These are phyloP conservation scores for Flaveria ramosissima DNA, from an alignment of 129 eudicot genomes.

Conservation along the genomic window DNA sequence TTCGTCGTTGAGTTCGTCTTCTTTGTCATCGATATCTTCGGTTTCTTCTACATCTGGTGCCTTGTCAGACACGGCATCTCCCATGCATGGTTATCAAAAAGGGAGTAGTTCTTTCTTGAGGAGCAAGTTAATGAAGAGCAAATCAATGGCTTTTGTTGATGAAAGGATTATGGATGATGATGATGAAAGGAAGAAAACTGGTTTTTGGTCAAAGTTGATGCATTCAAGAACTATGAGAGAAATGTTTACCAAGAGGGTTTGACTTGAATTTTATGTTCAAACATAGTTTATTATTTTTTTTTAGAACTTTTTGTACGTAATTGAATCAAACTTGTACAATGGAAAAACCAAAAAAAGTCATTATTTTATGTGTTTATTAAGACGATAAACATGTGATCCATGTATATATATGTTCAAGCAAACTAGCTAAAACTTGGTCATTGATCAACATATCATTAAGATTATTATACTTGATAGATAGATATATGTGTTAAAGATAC, in stretches of 20 bases:
- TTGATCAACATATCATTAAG: background rate
- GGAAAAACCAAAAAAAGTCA: background rate
- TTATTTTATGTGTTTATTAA: background rate
- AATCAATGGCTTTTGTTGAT: constrained; percentile 45
- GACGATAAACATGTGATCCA: background rate
- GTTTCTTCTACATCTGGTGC: constrained; percentile 37
- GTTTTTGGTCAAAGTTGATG: constrained; percentile 69
- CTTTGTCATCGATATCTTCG: constrained; percentile 52
- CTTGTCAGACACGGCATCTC: constrained; percentile 54
- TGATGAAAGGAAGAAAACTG: constrained; percentile 35
- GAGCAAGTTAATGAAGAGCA: constrained; percentile 57
- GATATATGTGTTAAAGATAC: background rate
- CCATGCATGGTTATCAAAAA: constrained; percentile 34
- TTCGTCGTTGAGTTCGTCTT: constrained; percentile 25
- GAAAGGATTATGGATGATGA: constrained; percentile 26
- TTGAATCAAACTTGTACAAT: background rate
- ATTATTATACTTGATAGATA: background rate
- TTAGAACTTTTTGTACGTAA: background rate
- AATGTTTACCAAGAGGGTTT: constrained; percentile 41
- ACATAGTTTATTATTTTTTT: background rate
- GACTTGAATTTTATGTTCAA: constrained; percentile 3
- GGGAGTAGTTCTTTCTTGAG: constrained; percentile 28
- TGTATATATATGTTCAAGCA: background rate
- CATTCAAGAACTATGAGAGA: constrained; percentile 57
- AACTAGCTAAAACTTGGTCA: too few species aligned